Evolutionary conservation across 2,329 filamentous ascomycete species (phyloP).

Genomic region (Bipolaris victoriae): DNA sequence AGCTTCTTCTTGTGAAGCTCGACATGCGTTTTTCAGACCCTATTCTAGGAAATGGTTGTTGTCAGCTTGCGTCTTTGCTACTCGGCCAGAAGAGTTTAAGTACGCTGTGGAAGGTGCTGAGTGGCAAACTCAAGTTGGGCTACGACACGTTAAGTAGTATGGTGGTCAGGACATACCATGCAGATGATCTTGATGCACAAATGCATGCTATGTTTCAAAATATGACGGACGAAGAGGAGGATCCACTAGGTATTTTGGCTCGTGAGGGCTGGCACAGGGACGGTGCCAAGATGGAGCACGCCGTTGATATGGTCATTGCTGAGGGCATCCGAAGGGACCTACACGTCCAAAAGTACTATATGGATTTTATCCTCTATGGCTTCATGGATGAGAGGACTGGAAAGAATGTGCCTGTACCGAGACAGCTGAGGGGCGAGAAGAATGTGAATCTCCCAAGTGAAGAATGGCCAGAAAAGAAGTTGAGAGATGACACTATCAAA

Average conservation of each 20-base stretch:
- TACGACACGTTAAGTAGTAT: slow-evolving; percentile 28
- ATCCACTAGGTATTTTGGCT: slow-evolving; percentile 45
- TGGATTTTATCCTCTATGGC: slow-evolving; percentile 68
- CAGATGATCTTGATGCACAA: slow-evolving; percentile 28
- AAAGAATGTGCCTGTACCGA: slow-evolving; percentile 57
- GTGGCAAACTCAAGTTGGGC: slow-evolving; percentile 58
- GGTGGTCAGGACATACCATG: slow-evolving; percentile 28
- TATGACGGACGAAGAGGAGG: slow-evolving; percentile 31
- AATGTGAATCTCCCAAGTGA: slow-evolving; percentile 20
- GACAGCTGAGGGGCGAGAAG: slow-evolving; percentile 60
- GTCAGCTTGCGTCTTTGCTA: slow-evolving; percentile 53
- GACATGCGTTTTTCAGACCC: slow-evolving; percentile 73
- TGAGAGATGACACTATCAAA: slow-evolving; percentile 2
- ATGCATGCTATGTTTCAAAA: slow-evolving; percentile 31
- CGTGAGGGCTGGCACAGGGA: slow-evolving; percentile 57
- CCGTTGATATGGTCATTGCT: slow-evolving; percentile 47
- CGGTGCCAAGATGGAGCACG: slow-evolving; percentile 61
- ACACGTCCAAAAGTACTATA: slow-evolving; percentile 60
- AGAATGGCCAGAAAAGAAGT: slow-evolving; percentile 8
- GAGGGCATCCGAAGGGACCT: slow-evolving; percentile 63
- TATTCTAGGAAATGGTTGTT: slow-evolving; percentile 58
- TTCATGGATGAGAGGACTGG: slow-evolving; percentile 60
- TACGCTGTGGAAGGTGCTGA: slow-evolving; percentile 50
- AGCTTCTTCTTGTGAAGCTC: slow-evolving; percentile 74
- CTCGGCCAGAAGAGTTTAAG: slow-evolving; percentile 60